Evolutionary conservation across 2,329 filamentous ascomycete species (phyloP), one percentile per base, ranked within the genome.

Genomic region (Aphanocladium album): DNA sequence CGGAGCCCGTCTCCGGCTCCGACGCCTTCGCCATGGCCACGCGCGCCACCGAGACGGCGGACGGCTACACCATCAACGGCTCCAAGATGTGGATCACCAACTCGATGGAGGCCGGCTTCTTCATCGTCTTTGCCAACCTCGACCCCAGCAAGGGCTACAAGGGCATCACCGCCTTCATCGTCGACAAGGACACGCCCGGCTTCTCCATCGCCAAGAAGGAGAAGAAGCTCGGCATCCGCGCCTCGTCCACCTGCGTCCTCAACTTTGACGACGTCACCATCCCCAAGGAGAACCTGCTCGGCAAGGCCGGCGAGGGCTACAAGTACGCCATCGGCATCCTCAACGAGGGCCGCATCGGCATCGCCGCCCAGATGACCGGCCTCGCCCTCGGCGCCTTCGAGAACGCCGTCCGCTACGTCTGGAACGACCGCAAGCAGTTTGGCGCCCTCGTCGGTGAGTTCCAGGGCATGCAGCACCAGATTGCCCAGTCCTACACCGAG

Each of bases 41-140:
- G 61, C 93, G 91, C 74, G 95, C 95, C 47, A 87, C 85, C 61
- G 90, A 93, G 80, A 95, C 91, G 0, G 82, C 86, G 23, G 83
- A 87, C 65, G 92, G 93, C 37, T 99, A 93, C 80, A 88, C 83
- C 76, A 89, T 99, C 75, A 89, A 86, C 63, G 95, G 95, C 54
- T 87, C 86, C 75, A 99, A 99, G 85, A 99, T 99, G 95, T 99
- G 95, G 95, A 99, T 99, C 77, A 99, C 95, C 65, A 99, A 99
- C 82, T 89, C 90, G 55, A 88, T 93, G 79, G 95, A 99, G 78
- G 89, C 95, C 21, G 87, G 87, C 62, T 89, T 98, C 80, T 99
- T 97, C 79, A 93, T 99, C 71, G 95, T 99, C 62, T 99, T 99
- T 72, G 95, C 95, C 71, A 99, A 97, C 77, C 81, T 99, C 43